Base-by-base conservation (phyloP, 345 rosid species). In the Pistacia atlantica region DNA sequence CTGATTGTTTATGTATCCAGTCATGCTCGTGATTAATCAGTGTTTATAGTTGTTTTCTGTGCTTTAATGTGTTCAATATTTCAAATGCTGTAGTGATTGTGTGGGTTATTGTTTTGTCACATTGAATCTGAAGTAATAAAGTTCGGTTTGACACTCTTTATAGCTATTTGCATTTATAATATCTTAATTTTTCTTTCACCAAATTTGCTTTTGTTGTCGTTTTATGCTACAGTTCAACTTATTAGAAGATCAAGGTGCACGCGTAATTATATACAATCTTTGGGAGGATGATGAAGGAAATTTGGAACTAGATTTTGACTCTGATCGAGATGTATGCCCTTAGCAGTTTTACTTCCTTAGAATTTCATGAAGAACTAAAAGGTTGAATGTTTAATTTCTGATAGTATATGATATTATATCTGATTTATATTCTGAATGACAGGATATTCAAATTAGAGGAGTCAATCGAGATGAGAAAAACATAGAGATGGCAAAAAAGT, bases 371-470 rank as follows among this genome's bases (percentile, higher is more conserved):
- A 5, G 16, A 12, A 46, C 10, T 12, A 20, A 48, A 69, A 55
- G 28, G 46, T 45, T 38, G n/a, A 17, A 51, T n/a, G 9, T 63
- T 13, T 35, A 52, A 45, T 25, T 54, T 61, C 28, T 25, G 1
- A 13, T 48, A 31, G 42, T 0, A 17, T 35, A 8, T 22, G 51
- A 6, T 49, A 49, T 55, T 61, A 31, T 31, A 31, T 31, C 11
- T 22, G 58, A 6, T 10, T 52, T 48, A 18, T 33, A 49, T 78
- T 80, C 59, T 56, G 55, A 31, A 77, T 73, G 60, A 65, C 88
- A 92, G 97, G 97, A 93, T 74, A 92, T 93, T 75, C 98, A 90
- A 77, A 85, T 91, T 9, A 85, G 92, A 82, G 95, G 91, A 69
- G 93, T 83, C 73, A 85, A 89, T 68, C 80, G 89, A 75, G 92